Evolutionary conservation across 1,139 yeast species (phyloP), one percentile per base, ranked within the genome.

Genomic region (Sugiyamaella xylanicola): DNA sequence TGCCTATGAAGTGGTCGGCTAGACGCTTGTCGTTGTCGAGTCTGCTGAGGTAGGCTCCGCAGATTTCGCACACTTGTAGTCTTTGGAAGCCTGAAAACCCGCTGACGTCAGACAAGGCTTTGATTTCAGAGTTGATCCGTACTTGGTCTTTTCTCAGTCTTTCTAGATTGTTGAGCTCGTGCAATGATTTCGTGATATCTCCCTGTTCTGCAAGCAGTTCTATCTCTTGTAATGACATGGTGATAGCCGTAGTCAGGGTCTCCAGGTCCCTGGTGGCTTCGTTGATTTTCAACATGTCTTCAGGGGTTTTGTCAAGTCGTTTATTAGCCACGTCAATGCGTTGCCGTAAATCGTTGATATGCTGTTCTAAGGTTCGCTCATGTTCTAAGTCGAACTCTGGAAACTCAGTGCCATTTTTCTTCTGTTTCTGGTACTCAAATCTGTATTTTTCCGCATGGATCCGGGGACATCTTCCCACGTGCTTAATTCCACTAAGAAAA

Each of bases 1-100:
- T 91, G 3, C 99, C 99, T 37, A 86, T 74, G 68, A 90, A 91
- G 72, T 93, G 99, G 66, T 90, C 97, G 0, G 95, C 96, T 63
- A 93, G 76, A 61, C 98, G 78, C 66, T 93, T 77, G 69, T 92
- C 98, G 60, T 87, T 89, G 70, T 93, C 99, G 56, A 91, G 75
- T 58, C 95, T 77, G 3, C 96, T 88, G 55, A 93, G 75, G 68
- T 86, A 90, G 0, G 97, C 97, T 0, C 97, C 97, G 73, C 99
- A 93, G 1, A 84, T 85, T 62, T 84, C 88, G 72, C 99, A 93
- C 0, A 90, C 96, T 69, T 91, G 97, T 51, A 92, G 76, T 68
- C 88, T 88, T 65, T 92, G 98, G 67, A 88, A 96, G 0, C 95
- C 89, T 3, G 92, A 82, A 62, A 88, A 95, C 1, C 95, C 96